A percentile compares a stretch with the other conserved stretches of the same genome.
phyloP scores from a whole-genome alignment of 2,329 filamentous ascomycete genomes.

The Fusarium udum region DNA sequence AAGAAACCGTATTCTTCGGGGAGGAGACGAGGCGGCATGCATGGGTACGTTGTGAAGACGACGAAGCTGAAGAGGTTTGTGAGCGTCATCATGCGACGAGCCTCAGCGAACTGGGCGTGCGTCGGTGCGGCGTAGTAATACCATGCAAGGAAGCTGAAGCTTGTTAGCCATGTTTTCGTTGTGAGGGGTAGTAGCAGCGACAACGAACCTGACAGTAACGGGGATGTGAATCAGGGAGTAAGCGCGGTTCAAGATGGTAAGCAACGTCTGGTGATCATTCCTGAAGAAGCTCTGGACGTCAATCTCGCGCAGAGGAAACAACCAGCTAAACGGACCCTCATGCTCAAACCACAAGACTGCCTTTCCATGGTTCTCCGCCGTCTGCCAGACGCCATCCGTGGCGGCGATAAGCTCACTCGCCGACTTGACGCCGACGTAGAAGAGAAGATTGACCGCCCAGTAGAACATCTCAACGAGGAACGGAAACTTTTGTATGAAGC shows the following conservation, averaged over 20 bases:
- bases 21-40: conserved; percentile 66
- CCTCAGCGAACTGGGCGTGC: conserved; percentile 49
- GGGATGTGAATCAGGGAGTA: conserved; percentile 70
- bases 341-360: conserved; percentile 65
- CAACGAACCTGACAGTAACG: conserved; percentile 48
- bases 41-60: conserved; percentile 65
- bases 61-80: conserved; percentile 65
- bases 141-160: conserved; percentile 67
- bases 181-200: neutral
- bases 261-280: conserved; percentile 59
- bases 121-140: conserved; percentile 67
- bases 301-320: conserved; percentile 63
- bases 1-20: conserved; percentile 66
- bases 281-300: conserved; percentile 67
- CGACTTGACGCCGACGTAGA: conserved; percentile 57
- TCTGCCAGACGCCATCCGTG: conserved; percentile 60
- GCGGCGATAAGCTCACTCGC: conserved; percentile 47
- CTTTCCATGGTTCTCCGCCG: conserved; percentile 64
- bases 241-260: conserved; percentile 66
- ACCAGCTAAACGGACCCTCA: conserved; percentile 56
- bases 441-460: conserved; percentile 72
- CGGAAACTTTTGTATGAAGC: conserved; percentile 71
- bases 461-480: conserved; percentile 80
- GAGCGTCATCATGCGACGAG: conserved; percentile 57
- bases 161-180: neutral